Evolutionary conservation across 2,329 filamentous ascomycete species (phyloP).

Genomic region (Fusarium brevicatenulatum): DNA sequence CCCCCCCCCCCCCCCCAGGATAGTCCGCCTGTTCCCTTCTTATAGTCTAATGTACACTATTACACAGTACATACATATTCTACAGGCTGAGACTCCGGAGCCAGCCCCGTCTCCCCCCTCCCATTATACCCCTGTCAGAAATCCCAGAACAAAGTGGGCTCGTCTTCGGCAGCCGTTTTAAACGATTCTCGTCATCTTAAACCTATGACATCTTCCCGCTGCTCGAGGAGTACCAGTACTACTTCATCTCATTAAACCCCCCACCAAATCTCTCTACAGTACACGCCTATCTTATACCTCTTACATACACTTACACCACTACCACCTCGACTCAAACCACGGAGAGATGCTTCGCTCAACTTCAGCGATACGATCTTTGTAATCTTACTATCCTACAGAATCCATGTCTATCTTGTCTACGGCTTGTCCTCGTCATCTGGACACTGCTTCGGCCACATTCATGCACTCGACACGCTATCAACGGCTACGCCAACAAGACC

Average conservation of each 20-base stretch:
- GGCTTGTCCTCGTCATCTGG: constrained; percentile 28
- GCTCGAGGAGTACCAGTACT: constrained; percentile 1
- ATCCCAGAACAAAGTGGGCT: constrained; percentile 24
- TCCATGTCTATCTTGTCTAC: constrained; percentile 36
- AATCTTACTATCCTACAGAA: constrained; percentile 28
- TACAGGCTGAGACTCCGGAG: neutral
- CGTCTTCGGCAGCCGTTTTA: constrained; percentile 25
- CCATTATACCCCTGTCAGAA: constrained; percentile 11
- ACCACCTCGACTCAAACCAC: neutral
- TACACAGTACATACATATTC: neutral
- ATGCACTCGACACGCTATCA: constrained; percentile 37
- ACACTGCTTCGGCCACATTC: constrained; percentile 20
- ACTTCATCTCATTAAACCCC: constrained; percentile 16
- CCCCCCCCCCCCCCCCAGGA: too few species aligned
- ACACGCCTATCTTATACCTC: neutral
- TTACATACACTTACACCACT: neutral
- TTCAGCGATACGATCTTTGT: constrained; percentile 13
- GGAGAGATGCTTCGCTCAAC: constrained; percentile 22
- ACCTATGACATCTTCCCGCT: constrained; percentile 32
- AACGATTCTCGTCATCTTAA: constrained; percentile 12
- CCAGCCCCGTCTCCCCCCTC: constrained; percentile 20
- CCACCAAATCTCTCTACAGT: constrained; percentile 4
- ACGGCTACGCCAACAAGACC: constrained; percentile 31
- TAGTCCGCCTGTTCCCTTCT: neutral
- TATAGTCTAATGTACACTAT: neutral